Evolutionary conservation across 2,329 filamentous ascomycete species (phyloP).

Genomic region (Beauveria sp.): DNA sequence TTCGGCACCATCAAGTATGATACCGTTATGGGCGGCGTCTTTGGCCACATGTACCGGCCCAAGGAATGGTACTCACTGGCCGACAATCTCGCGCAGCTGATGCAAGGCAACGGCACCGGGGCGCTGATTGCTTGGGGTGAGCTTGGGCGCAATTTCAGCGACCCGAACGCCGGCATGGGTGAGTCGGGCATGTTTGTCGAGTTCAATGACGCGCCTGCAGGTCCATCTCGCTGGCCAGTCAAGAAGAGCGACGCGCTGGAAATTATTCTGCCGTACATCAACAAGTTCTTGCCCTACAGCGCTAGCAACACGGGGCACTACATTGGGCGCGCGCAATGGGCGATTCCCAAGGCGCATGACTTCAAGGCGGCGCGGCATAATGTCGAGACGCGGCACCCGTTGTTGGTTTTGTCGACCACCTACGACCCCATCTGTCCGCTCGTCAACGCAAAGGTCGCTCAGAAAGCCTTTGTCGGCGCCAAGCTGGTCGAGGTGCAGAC

Average conservation of each 20-base stretch:
- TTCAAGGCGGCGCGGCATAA: slow-evolving; percentile 17
- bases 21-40: slow-evolving; percentile 29
- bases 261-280: slow-evolving; percentile 25
- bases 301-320: slow-evolving; percentile 22
- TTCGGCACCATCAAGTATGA: slow-evolving; percentile 32
- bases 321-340: slow-evolving; percentile 24
- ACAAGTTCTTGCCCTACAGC: slow-evolving; percentile 23
- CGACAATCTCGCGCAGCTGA: slow-evolving; percentile 24
- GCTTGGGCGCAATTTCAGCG: slow-evolving; percentile 13
- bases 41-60: slow-evolving; percentile 32
- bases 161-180: not conserved
- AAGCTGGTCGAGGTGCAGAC: slow-evolving; percentile 33
- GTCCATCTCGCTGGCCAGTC: slow-evolving; percentile 23
- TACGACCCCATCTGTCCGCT: slow-evolving; percentile 45
- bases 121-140: slow-evolving; percentile 23
- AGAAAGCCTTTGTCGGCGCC: slow-evolving; percentile 28
- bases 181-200: slow-evolving; percentile 22
- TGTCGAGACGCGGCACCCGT: slow-evolving; percentile 29
- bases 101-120: slow-evolving; percentile 32
- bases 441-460: slow-evolving; percentile 30
- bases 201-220: slow-evolving; percentile 22
- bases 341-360: slow-evolving; percentile 21
- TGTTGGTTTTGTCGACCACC: slow-evolving; percentile 25
- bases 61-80: slow-evolving; percentile 29
- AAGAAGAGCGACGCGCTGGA: slow-evolving; percentile 22